Evolutionary conservation across 768 basidiomycete species (phyloP).

Genomic region (Sarcodon aspratus): DNA sequence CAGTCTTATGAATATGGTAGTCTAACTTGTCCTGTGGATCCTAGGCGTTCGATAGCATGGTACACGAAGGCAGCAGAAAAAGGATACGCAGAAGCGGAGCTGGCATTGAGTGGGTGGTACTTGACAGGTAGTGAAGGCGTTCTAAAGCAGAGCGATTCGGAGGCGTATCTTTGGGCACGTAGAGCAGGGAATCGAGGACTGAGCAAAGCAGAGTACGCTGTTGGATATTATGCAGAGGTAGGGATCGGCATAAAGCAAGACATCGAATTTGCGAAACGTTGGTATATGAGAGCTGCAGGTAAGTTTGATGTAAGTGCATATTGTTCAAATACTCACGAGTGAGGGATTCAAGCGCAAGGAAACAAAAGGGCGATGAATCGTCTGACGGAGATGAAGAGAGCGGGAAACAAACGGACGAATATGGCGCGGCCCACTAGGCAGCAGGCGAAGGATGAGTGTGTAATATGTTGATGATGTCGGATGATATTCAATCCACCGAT

Average conservation of each 20-base stretch:
- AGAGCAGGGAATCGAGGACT: conserved; percentile 94
- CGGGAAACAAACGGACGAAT: conserved; percentile 69
- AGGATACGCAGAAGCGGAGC: conserved; percentile 88
- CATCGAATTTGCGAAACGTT: conserved; percentile 88
- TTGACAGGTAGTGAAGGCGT: conserved; percentile 92
- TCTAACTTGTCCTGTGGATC: conserved; percentile 85
- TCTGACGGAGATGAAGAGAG: conserved; percentile 89
- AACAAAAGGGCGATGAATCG: conserved; percentile 96
- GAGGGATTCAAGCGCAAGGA: conserved; percentile 63
- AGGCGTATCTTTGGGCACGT: conserved; percentile 98
- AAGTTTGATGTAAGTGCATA: conserved; percentile 15
- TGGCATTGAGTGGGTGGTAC: conserved; percentile 98
- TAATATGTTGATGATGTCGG: conserved; percentile 28
- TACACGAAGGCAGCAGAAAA: conserved; percentile 98
- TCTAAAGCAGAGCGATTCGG: conserved; percentile 93
- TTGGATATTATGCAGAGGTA: conserved; percentile 96
- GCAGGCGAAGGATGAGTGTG: conserved; percentile 90
- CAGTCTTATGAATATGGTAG: conserved; percentile 91
- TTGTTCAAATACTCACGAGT: not conserved
- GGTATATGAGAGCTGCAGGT: conserved; percentile 99
- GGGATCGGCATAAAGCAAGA: conserved; percentile 98
- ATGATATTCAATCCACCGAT: no score
- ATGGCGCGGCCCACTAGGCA: conserved; percentile 83
- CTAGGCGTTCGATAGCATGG: conserved; percentile 92
- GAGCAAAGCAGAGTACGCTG: conserved; percentile 96